phyloP scores from a whole-genome alignment of 768 basidiomycete genomes.

The Kwoniella sp. region DNA sequence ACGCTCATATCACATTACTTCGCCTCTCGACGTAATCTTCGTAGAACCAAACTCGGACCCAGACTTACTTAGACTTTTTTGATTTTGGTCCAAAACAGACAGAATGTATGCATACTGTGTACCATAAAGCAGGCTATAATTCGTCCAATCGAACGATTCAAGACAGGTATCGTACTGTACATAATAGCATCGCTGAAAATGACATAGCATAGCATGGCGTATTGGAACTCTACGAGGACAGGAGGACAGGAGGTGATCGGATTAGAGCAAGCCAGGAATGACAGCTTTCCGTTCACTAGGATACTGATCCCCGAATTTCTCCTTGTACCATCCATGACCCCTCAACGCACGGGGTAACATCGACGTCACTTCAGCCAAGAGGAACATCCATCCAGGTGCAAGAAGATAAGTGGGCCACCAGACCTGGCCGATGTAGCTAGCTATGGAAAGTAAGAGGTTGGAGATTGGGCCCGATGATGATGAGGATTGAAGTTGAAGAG shows the following conservation, averaged over 20 bases:
- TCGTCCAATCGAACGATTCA: too few species aligned
- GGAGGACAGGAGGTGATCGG: background rate
- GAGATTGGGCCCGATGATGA: background rate
- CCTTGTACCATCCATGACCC: slow-evolving; percentile 83
- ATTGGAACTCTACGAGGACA: too few species aligned
- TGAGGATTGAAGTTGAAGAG: slow-evolving; percentile 2
- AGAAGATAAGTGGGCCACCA: slow-evolving; percentile 53
- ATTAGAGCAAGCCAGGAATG: slow-evolving; percentile 61
- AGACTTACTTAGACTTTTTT: too few species aligned
- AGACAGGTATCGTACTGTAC: background rate
- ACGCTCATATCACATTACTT: too few species aligned
- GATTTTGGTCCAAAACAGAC: too few species aligned
- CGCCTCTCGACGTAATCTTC: too few species aligned
- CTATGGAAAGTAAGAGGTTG: slow-evolving; percentile 6
- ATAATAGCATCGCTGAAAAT: too few species aligned
- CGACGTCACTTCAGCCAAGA: slow-evolving; percentile 67
- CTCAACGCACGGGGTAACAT: slow-evolving; percentile 77
- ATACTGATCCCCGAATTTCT: slow-evolving; percentile 71
- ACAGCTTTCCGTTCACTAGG: slow-evolving; percentile 73
- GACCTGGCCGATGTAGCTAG: slow-evolving; percentile 31
- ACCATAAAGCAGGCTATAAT: too few species aligned
- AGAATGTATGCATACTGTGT: background rate
- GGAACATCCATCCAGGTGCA: slow-evolving; percentile 80
- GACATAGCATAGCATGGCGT: too few species aligned
- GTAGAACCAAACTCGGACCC: too few species aligned